Conservation (phyloP, 306 rosid species). For the Prunus kanzakura region DNA sequence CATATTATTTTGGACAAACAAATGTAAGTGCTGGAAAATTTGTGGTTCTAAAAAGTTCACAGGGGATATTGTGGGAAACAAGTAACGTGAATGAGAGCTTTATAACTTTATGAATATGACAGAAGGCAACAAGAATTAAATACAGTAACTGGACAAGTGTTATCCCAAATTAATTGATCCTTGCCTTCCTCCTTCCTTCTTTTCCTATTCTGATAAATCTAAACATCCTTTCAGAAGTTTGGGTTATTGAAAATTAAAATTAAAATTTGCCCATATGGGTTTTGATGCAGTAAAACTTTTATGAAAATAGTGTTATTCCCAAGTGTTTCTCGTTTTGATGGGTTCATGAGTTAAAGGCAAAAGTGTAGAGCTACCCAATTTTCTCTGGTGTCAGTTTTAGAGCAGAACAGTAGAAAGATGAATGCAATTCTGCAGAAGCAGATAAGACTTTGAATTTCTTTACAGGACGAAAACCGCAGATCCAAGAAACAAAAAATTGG, state of each 20-base stretch:
- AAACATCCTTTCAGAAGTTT: background rate
- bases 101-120: background rate
- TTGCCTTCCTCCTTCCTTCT: background rate
- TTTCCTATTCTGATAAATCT: background rate
- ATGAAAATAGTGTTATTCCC: too few species aligned
- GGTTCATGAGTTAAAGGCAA: background rate
- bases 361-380: background rate
- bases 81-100: background rate
- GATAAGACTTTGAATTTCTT: slow-evolving; percentile 10
- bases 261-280: background rate
- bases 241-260: background rate
- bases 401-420: background rate
- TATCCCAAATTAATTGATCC: background rate
- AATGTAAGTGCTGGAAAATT: background rate
- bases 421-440: background rate
- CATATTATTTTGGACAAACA: too few species aligned
- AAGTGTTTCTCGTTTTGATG: background rate
- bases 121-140: background rate
- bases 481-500: slow-evolving; percentile 18
- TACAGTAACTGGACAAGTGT: background rate
- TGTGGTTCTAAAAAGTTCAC: background rate
- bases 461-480: slow-evolving; percentile 16
- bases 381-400: background rate
- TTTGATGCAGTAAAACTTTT: too few species aligned
- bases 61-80: background rate